A percentile compares a stretch with the other conserved stretches of the same genome.
phyloP scores from a whole-genome alignment of 2,329 filamentous ascomycete genomes.

The Cordyceps fumosorosea region DNA sequence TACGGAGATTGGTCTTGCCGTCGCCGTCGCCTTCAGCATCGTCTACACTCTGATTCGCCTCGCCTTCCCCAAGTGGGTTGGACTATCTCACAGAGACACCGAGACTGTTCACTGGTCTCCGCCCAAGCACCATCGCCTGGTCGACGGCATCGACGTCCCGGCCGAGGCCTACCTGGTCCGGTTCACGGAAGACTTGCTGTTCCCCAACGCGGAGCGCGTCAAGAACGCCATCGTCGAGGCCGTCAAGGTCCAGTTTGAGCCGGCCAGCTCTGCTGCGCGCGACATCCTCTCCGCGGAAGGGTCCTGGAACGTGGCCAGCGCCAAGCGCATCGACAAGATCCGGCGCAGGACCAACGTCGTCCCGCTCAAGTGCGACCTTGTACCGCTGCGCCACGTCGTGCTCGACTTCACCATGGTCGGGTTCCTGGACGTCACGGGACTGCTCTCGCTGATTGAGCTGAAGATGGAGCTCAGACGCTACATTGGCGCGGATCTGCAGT shows the following conservation, averaged over 20 bases:
- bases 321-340: slow-evolving; percentile 39
- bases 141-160: slow-evolving; percentile 25
- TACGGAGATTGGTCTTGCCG: slow-evolving; percentile 53
- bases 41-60: slow-evolving; percentile 52
- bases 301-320: slow-evolving; percentile 48
- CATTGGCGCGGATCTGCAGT: slow-evolving; percentile 37
- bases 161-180: slow-evolving; percentile 49
- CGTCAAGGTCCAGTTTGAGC: slow-evolving; percentile 33
- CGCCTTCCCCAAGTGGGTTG: slow-evolving; percentile 43
- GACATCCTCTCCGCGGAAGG: slow-evolving; percentile 34
- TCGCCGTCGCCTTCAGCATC: slow-evolving; percentile 56
- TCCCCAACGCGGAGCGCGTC: slow-evolving; percentile 51
- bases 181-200: slow-evolving; percentile 53
- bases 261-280: slow-evolving; percentile 35
- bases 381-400: slow-evolving; percentile 41
- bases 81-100: slow-evolving; percentile 24
- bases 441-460: slow-evolving; percentile 42
- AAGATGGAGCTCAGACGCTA: slow-evolving; percentile 42
- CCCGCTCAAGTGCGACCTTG: slow-evolving; percentile 25
- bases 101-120: slow-evolving; percentile 24
- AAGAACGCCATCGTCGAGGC: slow-evolving; percentile 44
- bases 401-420: slow-evolving; percentile 46
- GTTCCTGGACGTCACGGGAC: slow-evolving; percentile 47
- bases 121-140: slow-evolving; percentile 16
- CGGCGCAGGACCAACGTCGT: slow-evolving; percentile 32